Evolutionary conservation across 352 stramenopile species (phyloP), one percentile per base, ranked within the genome.

Genomic region (Pythium oligandrum): DNA sequence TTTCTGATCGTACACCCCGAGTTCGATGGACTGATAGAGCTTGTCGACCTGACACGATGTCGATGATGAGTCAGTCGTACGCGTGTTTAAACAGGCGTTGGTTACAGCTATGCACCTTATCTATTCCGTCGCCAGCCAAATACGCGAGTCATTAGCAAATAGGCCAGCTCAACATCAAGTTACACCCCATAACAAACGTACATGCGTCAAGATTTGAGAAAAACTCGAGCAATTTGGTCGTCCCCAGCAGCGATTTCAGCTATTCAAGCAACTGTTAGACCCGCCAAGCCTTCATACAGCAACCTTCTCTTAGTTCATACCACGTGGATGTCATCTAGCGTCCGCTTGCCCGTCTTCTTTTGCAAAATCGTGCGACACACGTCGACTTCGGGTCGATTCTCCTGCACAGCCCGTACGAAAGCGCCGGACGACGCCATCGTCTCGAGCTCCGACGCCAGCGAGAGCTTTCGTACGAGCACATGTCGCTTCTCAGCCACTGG

Each of bases 131-230:
- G 43, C 17, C 17, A 30, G 9, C 9, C 9, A 48, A 48, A 26
- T 26, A 26, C 17, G 17, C 43, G 17, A 48, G 17, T 48, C 17
- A 48, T 48, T 30, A 48, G 9, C 9, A 48, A 31, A 48, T 48
- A 30, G 9, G 43, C 43, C 9, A 48, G 17, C 9, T 11, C 9
- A 31, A 48, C 17, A 48, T 11, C 43, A 30, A 48, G 43, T 48
- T 30, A 2, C 9, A 11, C 43, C 9, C 43, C 43, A 48, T 31
- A n/a, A 45, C 10, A 33, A 11, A 79, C 76, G 42, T 56, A 90
- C 78, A 88, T 40, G 76, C 72, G 49, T 93, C 83, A 26, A 93
- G 61, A 48, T 90, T 88, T 45, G 78, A 73, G 59, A 90, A 93
- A 59, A 90, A 90, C 40, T 88, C 70, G 55, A 89, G 78, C 34